Percentiles rank a stretch among this genome's conserved stretches.
Conservation (phyloP, 2,329 filamentous ascomycete species). For the Fusarium redolens region DNA sequence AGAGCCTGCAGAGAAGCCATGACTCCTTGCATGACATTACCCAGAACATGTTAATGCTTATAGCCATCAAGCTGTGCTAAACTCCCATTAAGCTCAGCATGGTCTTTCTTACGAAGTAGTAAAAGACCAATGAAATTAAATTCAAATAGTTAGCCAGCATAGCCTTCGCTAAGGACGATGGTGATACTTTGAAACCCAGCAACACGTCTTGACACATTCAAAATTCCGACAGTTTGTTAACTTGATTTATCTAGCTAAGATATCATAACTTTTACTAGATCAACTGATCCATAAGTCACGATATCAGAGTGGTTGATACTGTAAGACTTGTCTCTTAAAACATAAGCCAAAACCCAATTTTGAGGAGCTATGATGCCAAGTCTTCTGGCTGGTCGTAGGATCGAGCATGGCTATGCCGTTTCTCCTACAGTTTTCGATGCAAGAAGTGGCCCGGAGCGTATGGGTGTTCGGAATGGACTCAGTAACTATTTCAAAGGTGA, state of each 20-base stretch:
- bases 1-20: slow-evolving; percentile 47
- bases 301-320: background rate
- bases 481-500: slow-evolving; percentile 80
- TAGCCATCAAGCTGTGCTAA: fast-evolving
- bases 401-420: fast-evolving
- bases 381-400: too few species aligned
- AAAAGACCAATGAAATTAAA: background rate
- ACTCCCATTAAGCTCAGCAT: fast-evolving
- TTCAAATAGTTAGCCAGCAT: background rate
- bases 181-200: background rate
- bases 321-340: background rate
- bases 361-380: background rate
- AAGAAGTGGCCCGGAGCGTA: fast-evolving
- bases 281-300: too few species aligned
- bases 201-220: background rate
- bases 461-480: slow-evolving; percentile 56
- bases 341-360: background rate
- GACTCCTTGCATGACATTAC: background rate
- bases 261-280: fast-evolving
- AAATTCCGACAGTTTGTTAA: fast-evolving
- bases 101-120: fast-evolving
- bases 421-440: background rate
- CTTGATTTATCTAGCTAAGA: too few species aligned
- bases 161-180: fast-evolving
- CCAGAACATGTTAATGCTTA: background rate